A percentile compares a stretch with the other conserved stretches of the same genome.
Evolutionary conservation across 495 filamentous ascomycete species (phyloP).

Genomic region (Collariella sp.): DNA sequence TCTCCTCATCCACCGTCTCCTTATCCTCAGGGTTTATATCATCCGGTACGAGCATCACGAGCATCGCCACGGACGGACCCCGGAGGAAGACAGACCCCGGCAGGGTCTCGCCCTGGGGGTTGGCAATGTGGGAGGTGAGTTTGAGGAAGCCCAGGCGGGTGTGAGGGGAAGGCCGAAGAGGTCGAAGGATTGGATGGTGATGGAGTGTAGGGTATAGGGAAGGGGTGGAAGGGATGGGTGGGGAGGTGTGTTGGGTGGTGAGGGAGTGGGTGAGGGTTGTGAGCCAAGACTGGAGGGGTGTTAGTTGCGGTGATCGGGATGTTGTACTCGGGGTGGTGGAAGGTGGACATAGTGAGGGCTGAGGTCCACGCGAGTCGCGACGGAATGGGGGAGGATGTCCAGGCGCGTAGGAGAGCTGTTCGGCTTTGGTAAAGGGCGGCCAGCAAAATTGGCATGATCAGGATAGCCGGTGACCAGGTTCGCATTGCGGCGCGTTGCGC

Average conservation of each 20-base stretch:
- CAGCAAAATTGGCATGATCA: conserved; percentile 2
- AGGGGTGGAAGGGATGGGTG: conserved; percentile 61
- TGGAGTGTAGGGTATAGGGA: conserved; percentile 61
- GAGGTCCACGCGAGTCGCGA: conserved; percentile 1
- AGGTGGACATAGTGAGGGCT: conserved; percentile 20
- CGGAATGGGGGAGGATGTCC: background rate
- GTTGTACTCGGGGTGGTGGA: conserved; percentile 37
- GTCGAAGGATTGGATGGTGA: conserved; percentile 68
- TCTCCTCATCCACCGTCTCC: conserved; percentile 40
- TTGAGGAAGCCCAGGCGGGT: conserved; percentile 69
- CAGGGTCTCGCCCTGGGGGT: conserved; percentile 53
- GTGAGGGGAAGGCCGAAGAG: conserved; percentile 46
- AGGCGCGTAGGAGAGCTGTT: background rate
- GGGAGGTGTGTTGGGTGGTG: conserved; percentile 46
- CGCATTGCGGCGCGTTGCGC: background rate
- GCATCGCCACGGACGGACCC: conserved; percentile 73
- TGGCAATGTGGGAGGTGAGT: conserved; percentile 56
- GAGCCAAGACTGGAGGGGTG: conserved; percentile 68
- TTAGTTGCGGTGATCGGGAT: conserved; percentile 53
- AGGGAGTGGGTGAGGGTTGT: conserved; percentile 57
- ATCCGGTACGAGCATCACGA: conserved; percentile 68
- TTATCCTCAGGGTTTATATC: conserved; percentile 38
- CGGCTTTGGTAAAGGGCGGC: conserved; percentile 5
- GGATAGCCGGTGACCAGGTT: background rate
- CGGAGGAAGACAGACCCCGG: conserved; percentile 74